These are phyloP conservation scores for Diaporthe vaccinii DNA, from an alignment of 2,329 filamentous ascomycete genomes.

Conservation along the genomic window DNA sequence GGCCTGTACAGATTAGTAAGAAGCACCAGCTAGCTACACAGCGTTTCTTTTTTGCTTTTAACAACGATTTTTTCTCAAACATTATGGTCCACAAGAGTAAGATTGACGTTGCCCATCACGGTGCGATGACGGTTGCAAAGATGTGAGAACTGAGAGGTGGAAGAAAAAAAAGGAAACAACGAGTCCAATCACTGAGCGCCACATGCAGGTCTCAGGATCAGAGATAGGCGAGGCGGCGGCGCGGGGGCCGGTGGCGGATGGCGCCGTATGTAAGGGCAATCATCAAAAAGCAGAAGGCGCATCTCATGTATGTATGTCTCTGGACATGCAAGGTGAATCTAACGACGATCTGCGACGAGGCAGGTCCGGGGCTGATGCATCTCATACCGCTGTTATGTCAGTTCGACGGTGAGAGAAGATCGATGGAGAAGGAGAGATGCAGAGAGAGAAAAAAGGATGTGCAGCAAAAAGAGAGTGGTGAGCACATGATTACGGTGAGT, in stretches of 20 bases:
- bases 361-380: conserved; percentile 6
- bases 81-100: conserved; percentile 7
- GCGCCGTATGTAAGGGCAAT: conserved; percentile 32
- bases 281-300: conserved; percentile 23
- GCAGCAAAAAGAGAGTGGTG: neutral
- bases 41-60: conserved; percentile 41
- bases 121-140: conserved; percentile 1
- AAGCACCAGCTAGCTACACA: conserved; percentile 45
- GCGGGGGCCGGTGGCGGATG: conserved; percentile 10
- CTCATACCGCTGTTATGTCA: neutral
- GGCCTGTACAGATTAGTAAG: conserved; percentile 45
- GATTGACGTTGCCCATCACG: neutral
- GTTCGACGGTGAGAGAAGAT: neutral
- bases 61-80: conserved; percentile 34
- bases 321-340: conserved; percentile 21
- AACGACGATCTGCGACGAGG: neutral
- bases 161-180: neutral
- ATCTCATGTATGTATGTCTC: conserved; percentile 20
- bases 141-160: neutral
- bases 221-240: conserved; percentile 20
- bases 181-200: conserved; percentile 17
- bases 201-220: conserved; percentile 25
- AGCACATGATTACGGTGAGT: neutral
- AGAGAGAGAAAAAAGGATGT: neutral
- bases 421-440: neutral